These are phyloP conservation scores for Fusarium mangiferae DNA, from an alignment of 2,329 filamentous ascomycete genomes.

Conservation along the genomic window DNA sequence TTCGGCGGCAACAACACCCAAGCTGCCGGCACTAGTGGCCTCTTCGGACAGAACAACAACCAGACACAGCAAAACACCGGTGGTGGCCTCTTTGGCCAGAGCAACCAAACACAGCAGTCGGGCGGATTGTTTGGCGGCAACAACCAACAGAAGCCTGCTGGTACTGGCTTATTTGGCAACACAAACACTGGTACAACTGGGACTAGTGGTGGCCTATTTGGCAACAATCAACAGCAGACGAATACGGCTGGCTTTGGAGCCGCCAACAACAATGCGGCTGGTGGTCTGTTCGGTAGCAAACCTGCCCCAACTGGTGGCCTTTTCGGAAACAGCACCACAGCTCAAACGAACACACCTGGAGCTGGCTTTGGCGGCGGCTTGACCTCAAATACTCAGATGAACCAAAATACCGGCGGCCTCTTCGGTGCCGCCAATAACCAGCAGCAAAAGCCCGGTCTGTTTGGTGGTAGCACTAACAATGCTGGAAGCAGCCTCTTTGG, in stretches of 20 bases:
- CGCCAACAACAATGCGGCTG: conserved; percentile 46
- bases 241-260: conserved; percentile 48
- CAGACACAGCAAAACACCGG: conserved; percentile 44
- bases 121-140: conserved; percentile 59
- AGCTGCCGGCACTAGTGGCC: conserved; percentile 48
- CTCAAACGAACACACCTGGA: conserved; percentile 50
- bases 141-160: conserved; percentile 53
- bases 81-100: conserved; percentile 51
- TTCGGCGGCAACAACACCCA: conserved; percentile 58
- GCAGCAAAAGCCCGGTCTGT: conserved; percentile 59
- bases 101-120: conserved; percentile 47
- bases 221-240: conserved; percentile 50
- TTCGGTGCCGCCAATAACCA: conserved; percentile 59
- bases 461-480: conserved; percentile 59
- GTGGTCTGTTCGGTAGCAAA: conserved; percentile 55
- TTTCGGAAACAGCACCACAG: conserved; percentile 52
- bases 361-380: conserved; percentile 57
- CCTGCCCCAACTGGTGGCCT: conserved; percentile 52
- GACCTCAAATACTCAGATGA: conserved; percentile 50
- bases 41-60: conserved; percentile 55
- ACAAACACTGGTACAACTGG: conserved; percentile 15
- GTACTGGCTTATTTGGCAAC: conserved; percentile 47
- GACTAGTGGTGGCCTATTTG: conserved; percentile 54
- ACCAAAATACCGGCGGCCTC: conserved; percentile 56
- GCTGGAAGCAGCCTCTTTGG: conserved; percentile 66